Percentiles rank a stretch among this genome's conserved stretches.
Conservation (phyloP, 148 eudicot genomes). For the Vaccinium corymbosum region DNA sequence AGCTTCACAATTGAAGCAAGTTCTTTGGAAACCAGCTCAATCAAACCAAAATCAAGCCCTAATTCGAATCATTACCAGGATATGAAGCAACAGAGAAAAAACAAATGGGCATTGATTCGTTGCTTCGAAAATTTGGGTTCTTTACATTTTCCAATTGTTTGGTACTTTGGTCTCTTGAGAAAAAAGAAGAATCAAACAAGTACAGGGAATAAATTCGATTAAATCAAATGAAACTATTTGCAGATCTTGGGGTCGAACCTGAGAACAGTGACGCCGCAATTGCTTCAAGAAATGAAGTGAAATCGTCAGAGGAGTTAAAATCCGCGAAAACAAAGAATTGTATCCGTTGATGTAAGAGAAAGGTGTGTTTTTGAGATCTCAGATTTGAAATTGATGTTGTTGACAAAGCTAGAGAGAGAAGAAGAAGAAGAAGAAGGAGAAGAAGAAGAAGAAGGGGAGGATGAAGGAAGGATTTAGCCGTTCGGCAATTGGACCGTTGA, state of each 20-base stretch:
- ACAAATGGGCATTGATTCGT: not conserved
- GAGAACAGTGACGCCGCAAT: not conserved
- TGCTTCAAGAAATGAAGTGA: not conserved
- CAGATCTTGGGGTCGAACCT: slow-evolving; percentile 10
- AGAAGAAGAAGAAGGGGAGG: not conserved
- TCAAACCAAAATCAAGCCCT: not conserved
- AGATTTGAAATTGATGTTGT: not conserved
- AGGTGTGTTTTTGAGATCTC: not conserved
- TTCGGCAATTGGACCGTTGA: slow-evolving; percentile 22
- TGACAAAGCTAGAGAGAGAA: not conserved
- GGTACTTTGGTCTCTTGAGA: not conserved
- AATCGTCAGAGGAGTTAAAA: not conserved
- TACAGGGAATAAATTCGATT: too few relatives aligned
- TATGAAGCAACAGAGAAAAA: not conserved
- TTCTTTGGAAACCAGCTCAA: not conserved
- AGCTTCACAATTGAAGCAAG: slow-evolving; percentile 3
- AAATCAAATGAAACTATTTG: not conserved
- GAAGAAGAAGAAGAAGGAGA: too few relatives aligned
- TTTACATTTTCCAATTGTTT: not conserved
- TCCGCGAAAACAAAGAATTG: not conserved
- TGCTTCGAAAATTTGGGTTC: not conserved
- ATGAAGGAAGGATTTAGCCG: not conserved
- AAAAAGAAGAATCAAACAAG: not conserved
- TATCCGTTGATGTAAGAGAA: not conserved
- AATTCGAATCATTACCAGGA: not conserved